Evolutionary conservation across 1,284 basidiomycete species (phyloP).

Genomic region (Sanghuangporus weigelae): DNA sequence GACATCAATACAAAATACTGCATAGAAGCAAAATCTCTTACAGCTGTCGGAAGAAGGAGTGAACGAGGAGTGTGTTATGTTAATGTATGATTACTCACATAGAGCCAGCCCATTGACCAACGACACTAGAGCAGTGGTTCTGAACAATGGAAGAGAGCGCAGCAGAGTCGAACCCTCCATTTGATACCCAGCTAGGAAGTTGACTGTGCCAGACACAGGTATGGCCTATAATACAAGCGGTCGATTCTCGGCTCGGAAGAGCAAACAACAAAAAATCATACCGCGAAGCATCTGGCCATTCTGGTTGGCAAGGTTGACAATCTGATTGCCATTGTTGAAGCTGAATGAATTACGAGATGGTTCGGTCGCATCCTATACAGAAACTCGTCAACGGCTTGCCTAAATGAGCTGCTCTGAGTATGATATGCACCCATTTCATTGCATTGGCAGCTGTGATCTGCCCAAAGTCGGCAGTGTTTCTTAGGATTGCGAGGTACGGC

Average conservation of each 20-base stretch:
- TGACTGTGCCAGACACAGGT: conserved; percentile 23
- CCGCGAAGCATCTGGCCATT: conserved; percentile 19
- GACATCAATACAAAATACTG: background rate
- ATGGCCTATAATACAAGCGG: conserved; percentile 8
- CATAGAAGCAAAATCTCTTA: background rate
- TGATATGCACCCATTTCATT: conserved; percentile 31
- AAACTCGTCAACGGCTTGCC: too few species aligned
- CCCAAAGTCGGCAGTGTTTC: conserved; percentile 29
- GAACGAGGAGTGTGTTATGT: background rate
- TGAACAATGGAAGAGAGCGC: conserved; percentile 19
- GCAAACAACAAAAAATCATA: background rate
- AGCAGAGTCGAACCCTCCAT: conserved; percentile 19
- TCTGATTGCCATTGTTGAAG: conserved; percentile 24
- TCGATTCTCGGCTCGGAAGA: background rate
- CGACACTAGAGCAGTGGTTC: conserved; percentile 21
- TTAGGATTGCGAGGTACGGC: conserved; percentile 22
- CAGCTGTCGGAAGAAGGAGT: background rate
- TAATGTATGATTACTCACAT: conserved; percentile 5
- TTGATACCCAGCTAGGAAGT: conserved; percentile 24
- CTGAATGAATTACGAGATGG: conserved; percentile 24
- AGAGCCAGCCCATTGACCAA: conserved; percentile 18
- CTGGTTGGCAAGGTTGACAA: conserved; percentile 25
- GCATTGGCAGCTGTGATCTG: conserved; percentile 34
- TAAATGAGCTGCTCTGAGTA: background rate
- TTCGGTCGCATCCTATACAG: conserved; percentile 18